Base-by-base conservation (phyloP, 2,329 filamentous ascomycete species). In the Fonsecaea monophora region DNA sequence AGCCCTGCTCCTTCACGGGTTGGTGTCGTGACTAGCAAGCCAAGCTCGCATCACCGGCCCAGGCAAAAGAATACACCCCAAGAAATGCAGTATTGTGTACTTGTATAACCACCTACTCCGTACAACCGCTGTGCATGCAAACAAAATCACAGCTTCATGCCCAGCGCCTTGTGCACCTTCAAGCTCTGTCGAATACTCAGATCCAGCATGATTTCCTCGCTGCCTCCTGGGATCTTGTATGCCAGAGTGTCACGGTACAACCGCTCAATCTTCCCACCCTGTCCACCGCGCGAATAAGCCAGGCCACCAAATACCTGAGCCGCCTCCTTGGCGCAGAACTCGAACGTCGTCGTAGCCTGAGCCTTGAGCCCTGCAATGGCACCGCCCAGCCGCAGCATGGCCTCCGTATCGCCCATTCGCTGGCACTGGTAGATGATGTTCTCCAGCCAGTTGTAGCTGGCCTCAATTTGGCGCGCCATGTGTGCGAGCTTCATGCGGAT, bases 141-240 rank as follows among this genome's bases (percentile, higher is more conserved):
- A 13, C 37, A 10, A 40, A 40, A 18, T 50, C 45, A 98, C 78
- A 99, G 78, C 86, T 97, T 99, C 94, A 98, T 97, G 9, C 95
- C 95, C 78, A 97, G 83, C 69, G 89, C 89, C 85, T 97, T 90
- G 74, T 93, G 92, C 63, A 99, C 95, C 78, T 88, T 89, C 83
- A 97, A 78, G 70, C 90, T 91, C 84, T 97, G 94, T 74, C 94
- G 86, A 79, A 99, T 96, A 81, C 92, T 96, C 76, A 99, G 80
- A 79, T 99, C 95, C 72, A 98, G 83, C 95, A 99, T 99, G 72
- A 99, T 99, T 86, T 99, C 95, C 83, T 99, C 94, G 72, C 89
- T 92, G 30, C 95, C 95, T 75, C 95, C 95, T 2, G 95, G 95
- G 73, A 99, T 94, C 69, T 95, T 94, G 79, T 99, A 98, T 0